Evolutionary conservation across 306 rosid genomes (phyloP).

Genomic region (Senna siamea): DNA sequence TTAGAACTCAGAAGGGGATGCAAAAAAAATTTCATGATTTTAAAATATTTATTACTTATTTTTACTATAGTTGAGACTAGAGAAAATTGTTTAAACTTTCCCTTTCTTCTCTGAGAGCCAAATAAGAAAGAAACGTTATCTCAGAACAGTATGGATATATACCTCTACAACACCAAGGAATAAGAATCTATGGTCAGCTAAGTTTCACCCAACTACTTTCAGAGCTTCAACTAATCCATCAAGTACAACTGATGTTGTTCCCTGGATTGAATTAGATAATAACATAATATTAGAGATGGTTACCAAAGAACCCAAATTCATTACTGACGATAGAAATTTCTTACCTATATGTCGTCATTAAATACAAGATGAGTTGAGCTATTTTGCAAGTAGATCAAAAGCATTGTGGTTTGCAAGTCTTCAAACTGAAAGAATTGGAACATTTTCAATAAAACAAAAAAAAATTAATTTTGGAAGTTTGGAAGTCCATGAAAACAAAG

Average conservation of each 20-base stretch:
- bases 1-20: neutral
- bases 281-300: conserved; percentile 6
- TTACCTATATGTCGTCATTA: conserved; percentile 94
- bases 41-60: neutral
- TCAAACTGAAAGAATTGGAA: conserved; percentile 67
- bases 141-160: conserved; percentile 34
- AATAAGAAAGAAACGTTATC: conserved; percentile 16
- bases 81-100: conserved; percentile 23
- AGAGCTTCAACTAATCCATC: conserved; percentile 84
- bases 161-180: conserved; percentile 99
- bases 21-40: conserved; percentile 18
- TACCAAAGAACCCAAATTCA: conserved; percentile 10
- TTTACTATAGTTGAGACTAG: neutral
- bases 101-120: neutral
- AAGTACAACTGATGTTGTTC: conserved; percentile 97
- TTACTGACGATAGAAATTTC: conserved; percentile 14
- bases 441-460: conserved; percentile 36
- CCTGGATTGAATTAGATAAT: conserved; percentile 56
- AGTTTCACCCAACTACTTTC: conserved; percentile 71
- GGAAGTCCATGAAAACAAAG: conserved; percentile 14
- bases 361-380: conserved; percentile 94
- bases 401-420: conserved; percentile 99
- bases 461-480: neutral
- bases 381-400: conserved; percentile 80
- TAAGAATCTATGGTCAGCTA: conserved; percentile 77